Evolutionary conservation across 805 yeast species (phyloP).

Genomic region (Cyberlindnera mycetangii): DNA sequence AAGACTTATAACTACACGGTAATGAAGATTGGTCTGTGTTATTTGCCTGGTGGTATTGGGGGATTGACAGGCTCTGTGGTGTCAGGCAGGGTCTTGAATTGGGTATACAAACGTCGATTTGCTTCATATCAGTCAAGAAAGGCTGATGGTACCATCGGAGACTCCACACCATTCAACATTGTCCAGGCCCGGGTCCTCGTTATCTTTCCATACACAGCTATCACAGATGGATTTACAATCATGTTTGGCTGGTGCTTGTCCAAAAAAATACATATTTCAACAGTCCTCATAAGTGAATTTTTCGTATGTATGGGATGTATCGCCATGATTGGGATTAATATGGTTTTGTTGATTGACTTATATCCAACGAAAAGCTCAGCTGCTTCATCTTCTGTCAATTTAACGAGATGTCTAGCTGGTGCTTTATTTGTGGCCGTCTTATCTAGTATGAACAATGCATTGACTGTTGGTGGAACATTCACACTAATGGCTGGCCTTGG

Average conservation of each 20-base stretch:
- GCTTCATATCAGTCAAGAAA: slow-evolving; percentile 17
- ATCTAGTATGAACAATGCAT: slow-evolving; percentile 49
- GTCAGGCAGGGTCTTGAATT: slow-evolving; percentile 57
- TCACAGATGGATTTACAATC: slow-evolving; percentile 41
- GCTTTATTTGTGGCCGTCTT: slow-evolving; percentile 71
- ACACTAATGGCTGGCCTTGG: slow-evolving; percentile 63
- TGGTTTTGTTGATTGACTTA: slow-evolving; percentile 73
- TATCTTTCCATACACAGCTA: slow-evolving; percentile 39
- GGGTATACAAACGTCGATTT: slow-evolving; percentile 17
- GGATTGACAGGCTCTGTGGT: slow-evolving; percentile 57
- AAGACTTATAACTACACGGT: slow-evolving; percentile 48
- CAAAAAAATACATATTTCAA: slow-evolving; percentile 20
- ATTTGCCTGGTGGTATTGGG: slow-evolving; percentile 70
- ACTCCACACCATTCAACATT: slow-evolving; percentile 44
- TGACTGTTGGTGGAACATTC: slow-evolving; percentile 75
- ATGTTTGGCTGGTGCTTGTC: slow-evolving; percentile 76
- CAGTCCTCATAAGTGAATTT: slow-evolving; percentile 47
- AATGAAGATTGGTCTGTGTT: slow-evolving; percentile 66
- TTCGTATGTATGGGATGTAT: slow-evolving; percentile 56
- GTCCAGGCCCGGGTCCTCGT: slow-evolving; percentile 52
- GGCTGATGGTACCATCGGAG: slow-evolving; percentile 22
- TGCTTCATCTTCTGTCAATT: slow-evolving; percentile 69
- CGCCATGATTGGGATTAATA: slow-evolving; percentile 52
- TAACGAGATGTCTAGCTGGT: slow-evolving; percentile 65
- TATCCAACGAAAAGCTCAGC: slow-evolving; percentile 71